Conservation (phyloP, 2,329 filamentous ascomycete genomes). For the Orbilia quercus region DNA sequence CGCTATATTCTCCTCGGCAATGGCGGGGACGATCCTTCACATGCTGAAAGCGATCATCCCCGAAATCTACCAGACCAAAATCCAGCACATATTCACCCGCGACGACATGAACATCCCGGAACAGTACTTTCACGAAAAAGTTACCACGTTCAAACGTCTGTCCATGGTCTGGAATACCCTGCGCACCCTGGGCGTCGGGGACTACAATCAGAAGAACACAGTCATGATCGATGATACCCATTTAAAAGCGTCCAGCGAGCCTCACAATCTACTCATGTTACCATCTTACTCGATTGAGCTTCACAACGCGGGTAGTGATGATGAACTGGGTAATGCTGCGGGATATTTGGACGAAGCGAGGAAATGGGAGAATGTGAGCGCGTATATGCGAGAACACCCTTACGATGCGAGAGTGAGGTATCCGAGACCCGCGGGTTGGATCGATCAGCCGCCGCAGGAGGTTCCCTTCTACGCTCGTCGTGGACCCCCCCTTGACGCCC, state of each 20-base stretch:
- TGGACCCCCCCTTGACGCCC: no score
- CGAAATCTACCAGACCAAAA: conserved; percentile 66
- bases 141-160: conserved; percentile 91
- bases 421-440: conserved; percentile 18
- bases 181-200: conserved; percentile 64
- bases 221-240: conserved; percentile 86
- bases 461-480: neutral
- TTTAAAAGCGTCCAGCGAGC: conserved; percentile 84
- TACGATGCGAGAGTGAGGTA: conserved; percentile 23
- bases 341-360: conserved; percentile 68
- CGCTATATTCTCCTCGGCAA: conserved; percentile 91
- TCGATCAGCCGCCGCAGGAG: neutral
- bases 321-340: conserved; percentile 67
- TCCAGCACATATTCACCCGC: conserved; percentile 81
- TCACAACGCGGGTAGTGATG: conserved; percentile 63
- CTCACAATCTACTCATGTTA: conserved; percentile 81
- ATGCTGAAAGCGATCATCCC: conserved; percentile 76
- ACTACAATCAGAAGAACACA: conserved; percentile 78
- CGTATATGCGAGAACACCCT: conserved; percentile 54
- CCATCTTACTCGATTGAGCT: conserved; percentile 76
- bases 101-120: conserved; percentile 76
- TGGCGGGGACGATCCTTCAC: conserved; percentile 74
- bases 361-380: conserved; percentile 66
- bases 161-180: conserved; percentile 73
- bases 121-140: conserved; percentile 74